Evolutionary conservation across 768 basidiomycete species (phyloP), one percentile per base, ranked within the genome.

Genomic region (Lactifluus piperatus): DNA sequence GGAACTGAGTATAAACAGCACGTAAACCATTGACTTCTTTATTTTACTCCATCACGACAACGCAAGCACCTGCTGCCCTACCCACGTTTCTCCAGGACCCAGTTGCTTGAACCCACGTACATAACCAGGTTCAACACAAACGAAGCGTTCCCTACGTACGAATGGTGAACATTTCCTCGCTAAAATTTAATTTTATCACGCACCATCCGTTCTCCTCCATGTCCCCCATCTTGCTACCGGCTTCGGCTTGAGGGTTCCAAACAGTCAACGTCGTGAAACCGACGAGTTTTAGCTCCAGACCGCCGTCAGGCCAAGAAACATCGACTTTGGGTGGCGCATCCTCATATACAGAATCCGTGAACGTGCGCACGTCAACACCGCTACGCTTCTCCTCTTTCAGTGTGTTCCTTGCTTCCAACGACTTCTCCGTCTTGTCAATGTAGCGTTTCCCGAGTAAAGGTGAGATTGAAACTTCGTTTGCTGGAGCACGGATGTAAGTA

Each of bases 151-250:
- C 92, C 91, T 88, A 58, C 3, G 32, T 45, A 47, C 11, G 39
- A 48, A 60, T 20, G 55, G 46, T 24, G n/a, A 53, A 22, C 24
- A 58, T 13, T 14, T n/a, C 22, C 4, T n/a, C 14, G 22, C 47
- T 44, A 27, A 36, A 51, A 32, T 30, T 47, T n/a, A 32, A 53
- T 13, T 3, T 26, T 24, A 54, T 71, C 81, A 62, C 69, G 5
- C 39, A 93, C 91, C 91, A 94, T 69, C 94, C 95, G 0, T 80
- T 79, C 6, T 80, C 78, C 68, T 97, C 91, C 91, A 99, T 92
- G 68, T 99, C 95, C 13, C 71, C 82, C 9, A 98, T 87, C 66
- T 81, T 85, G 24, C 75, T 74, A 0, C 92, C 92, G 13, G 71
- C 76, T 59, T 79, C 81, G 32, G 75, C 76, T 65, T 83, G 83